phyloP scores from a whole-genome alignment of 345 rosid species.

The Eucalyptus guilfoylei region DNA sequence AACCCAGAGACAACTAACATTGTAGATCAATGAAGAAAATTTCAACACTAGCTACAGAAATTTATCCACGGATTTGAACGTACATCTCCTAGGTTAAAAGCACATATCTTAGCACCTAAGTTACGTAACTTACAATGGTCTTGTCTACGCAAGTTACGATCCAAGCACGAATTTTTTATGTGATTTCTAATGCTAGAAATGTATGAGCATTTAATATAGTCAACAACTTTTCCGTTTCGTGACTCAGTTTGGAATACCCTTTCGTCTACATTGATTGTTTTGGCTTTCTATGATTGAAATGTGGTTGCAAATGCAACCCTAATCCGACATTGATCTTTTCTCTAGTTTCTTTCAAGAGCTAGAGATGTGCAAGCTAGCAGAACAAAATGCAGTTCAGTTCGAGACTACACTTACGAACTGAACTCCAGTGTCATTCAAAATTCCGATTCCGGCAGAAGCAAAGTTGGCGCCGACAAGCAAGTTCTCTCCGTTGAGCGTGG shows the following conservation, averaged over 20 bases:
- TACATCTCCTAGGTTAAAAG: neutral
- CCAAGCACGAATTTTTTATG: neutral
- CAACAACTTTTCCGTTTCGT: neutral
- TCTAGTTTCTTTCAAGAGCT: neutral
- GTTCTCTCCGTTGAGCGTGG: neutral
- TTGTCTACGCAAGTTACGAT: neutral
- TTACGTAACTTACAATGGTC: neutral
- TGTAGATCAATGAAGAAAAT: neutral
- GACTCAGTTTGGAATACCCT: neutral
- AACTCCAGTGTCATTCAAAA: constrained; percentile 2
- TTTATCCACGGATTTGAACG: neutral
- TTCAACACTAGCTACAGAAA: neutral
- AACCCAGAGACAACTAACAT: neutral
- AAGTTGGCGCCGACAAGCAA: constrained; percentile 7
- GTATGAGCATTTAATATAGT: neutral
- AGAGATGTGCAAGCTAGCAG: neutral
- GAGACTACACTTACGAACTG: neutral
- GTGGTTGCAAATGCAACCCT: neutral
- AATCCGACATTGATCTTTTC: neutral
- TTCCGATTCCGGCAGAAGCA: constrained; percentile 7
- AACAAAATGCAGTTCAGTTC: neutral
- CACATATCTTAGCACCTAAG: neutral
- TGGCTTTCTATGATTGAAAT: neutral
- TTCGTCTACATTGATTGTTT: neutral
- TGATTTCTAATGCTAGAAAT: neutral